Conservation (phyloP, 106 monocot species). For the Vanilla planifolia region DNA sequence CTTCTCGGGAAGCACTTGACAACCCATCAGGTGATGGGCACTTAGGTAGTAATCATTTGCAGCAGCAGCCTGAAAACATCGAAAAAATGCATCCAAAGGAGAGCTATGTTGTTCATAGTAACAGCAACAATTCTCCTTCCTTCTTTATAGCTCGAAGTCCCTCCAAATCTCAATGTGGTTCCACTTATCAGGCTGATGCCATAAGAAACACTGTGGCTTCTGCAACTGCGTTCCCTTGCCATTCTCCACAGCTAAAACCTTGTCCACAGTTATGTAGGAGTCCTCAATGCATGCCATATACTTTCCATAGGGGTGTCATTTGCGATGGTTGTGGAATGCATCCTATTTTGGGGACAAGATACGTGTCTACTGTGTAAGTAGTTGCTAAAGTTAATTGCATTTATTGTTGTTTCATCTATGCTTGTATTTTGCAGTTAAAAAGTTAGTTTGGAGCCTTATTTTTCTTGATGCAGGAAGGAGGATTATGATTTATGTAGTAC, state of each 20-base stretch:
- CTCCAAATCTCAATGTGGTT: neutral
- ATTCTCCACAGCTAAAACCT: neutral
- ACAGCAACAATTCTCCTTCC: too few relatives aligned
- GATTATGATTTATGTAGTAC: slow-evolving; percentile 17
- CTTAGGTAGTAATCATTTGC: neutral
- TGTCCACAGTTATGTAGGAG: neutral
- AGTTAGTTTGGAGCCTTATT: neutral
- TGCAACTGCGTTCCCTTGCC: neutral
- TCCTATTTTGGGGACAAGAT: slow-evolving; percentile 77
- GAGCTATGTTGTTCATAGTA: slow-evolving; percentile 1
- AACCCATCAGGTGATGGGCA: slow-evolving; percentile 2
- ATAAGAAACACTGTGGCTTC: neutral
- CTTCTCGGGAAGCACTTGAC: too few relatives aligned
- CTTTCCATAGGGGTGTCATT: slow-evolving; percentile 58
- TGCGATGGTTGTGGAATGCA: slow-evolving; percentile 88
- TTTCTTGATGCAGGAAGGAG: slow-evolving; percentile 12
- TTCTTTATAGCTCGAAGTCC: too few relatives aligned
- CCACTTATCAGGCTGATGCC: neutral
- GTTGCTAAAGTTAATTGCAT: neutral
- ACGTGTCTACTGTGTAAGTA: slow-evolving; percentile 77
- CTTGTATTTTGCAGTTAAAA: slow-evolving; percentile 2
- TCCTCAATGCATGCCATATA: slow-evolving; percentile 6
- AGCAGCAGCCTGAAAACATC: slow-evolving; percentile 6
- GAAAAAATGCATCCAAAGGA: slow-evolving; percentile 5
- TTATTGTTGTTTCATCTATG: neutral